Evolutionary conservation across 345 rosid genomes (phyloP).

Genomic region (Lepidium aucheri): DNA sequence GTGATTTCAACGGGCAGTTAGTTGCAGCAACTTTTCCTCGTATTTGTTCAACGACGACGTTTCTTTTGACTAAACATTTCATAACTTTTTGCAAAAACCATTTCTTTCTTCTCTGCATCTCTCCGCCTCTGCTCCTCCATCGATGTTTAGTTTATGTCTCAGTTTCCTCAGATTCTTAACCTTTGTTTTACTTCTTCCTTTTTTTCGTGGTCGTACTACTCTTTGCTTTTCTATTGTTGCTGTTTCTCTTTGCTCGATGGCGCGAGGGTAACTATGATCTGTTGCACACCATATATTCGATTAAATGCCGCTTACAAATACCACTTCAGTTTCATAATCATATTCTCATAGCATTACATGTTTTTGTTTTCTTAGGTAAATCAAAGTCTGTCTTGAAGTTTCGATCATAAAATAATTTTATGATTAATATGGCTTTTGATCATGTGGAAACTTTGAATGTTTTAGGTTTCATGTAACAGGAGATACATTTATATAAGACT

Average conservation of each 20-base stretch:
- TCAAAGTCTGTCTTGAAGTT: neutral
- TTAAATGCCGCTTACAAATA: constrained; percentile 2
- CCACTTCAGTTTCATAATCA: neutral
- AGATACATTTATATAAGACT: neutral
- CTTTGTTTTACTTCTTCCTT: no score
- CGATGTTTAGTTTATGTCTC: constrained; percentile 17
- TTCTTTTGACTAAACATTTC: no score
- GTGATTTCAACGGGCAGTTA: no score
- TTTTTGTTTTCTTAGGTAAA: neutral
- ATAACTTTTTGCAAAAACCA: no score
- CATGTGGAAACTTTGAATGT: neutral
- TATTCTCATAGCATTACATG: neutral
- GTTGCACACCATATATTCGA: constrained; percentile 16
- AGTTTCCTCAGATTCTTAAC: neutral
- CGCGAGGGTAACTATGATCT: neutral
- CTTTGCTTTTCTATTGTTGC: neutral
- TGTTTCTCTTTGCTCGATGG: neutral
- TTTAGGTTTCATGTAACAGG: neutral
- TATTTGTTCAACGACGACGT: no score
- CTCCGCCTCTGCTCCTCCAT: no score
- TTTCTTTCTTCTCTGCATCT: no score
- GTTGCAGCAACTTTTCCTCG: no score
- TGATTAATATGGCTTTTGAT: neutral
- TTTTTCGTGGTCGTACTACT: no score
- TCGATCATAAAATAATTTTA: neutral